Base-by-base conservation (phyloP, 495 filamentous ascomycete genomes). In the Letharia lupina region DNA sequence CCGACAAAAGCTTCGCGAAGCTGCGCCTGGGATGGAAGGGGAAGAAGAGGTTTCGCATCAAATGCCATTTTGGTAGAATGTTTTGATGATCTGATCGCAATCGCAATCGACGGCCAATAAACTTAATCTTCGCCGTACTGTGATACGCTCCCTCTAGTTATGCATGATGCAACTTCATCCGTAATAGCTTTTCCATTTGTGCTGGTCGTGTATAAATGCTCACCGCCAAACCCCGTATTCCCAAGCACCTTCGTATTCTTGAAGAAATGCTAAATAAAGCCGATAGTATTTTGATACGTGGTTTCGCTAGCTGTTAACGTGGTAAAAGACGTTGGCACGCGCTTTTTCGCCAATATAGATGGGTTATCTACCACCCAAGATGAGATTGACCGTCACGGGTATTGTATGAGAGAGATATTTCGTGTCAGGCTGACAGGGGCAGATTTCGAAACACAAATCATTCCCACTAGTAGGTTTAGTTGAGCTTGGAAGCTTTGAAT, bases 1-100 rank as follows among this genome's bases (percentile, higher is more conserved):
- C 88, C 87, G 54, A 90, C 77, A 73, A 84, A 91, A 58, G 67
- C 72, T n/a, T 71, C 54, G 45, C 62, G 65, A 28, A 81, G 70
- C 2, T 70, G 68, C 18, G 60, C 62, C 41, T 76, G 64, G 9
- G 78, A 74, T n/a, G 73, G 67, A 58, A 66, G 33, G 44, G 63
- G 52, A 60, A 65, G 41, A 50, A 45, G 13, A 13, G 54, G 3
- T 15, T 37, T 15, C 0, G 40, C 54, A 45, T 45, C 37, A 16
- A 37, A 57, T 37, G 33, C 16, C 54, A 57, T 57, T 57, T 33
- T 57, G 6, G 6, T 37, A 20, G 1, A n/a, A 37, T 37, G 16
- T 0, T 37, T 37, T 56, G 28, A 35, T 56, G 52, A 35, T 35
- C 16, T 10, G 41, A 16, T 20, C 31, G n/a, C 8, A 10, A 37